phyloP scores from a whole-genome alignment of 2,329 filamentous ascomycete species.

The Penicillium expansum region DNA sequence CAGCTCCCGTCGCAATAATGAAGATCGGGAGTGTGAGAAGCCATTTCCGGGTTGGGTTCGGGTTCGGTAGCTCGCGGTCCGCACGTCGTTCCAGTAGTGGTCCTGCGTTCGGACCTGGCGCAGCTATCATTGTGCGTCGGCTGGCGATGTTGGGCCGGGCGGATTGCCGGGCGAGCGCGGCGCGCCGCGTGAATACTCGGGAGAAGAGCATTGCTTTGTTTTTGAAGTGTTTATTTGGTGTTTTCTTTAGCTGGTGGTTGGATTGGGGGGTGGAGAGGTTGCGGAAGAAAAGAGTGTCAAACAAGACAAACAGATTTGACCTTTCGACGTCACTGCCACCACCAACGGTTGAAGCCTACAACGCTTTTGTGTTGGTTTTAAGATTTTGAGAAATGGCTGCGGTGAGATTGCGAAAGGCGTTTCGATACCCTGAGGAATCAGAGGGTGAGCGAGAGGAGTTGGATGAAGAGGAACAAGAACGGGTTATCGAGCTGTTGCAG shows the following conservation, averaged over 20 bases:
- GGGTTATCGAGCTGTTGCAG: constrained; percentile 38
- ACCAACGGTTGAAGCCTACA: not conserved
- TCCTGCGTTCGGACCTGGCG: constrained; percentile 50
- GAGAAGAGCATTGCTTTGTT: constrained; percentile 11
- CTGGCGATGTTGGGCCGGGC: constrained; percentile 13
- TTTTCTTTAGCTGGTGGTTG: not conserved
- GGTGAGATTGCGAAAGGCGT: constrained; percentile 70
- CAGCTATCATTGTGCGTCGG: constrained; percentile 49
- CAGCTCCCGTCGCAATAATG: constrained; percentile 64
- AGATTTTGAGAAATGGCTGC: constrained; percentile 40
- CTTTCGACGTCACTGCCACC: constrained; percentile 5
- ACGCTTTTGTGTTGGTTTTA: constrained; percentile 4
- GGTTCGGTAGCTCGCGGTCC: constrained; percentile 52
- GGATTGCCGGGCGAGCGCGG: constrained; percentile 13
- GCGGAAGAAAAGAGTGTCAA: constrained; percentile 18
- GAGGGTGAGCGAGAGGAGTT: constrained; percentile 60
- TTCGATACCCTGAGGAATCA: constrained; percentile 68
- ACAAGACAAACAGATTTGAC: constrained; percentile 25
- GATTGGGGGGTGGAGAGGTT: constrained; percentile 6
- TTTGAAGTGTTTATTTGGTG: not conserved
- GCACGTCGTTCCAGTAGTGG: constrained; percentile 53
- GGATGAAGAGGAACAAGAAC: constrained; percentile 65
- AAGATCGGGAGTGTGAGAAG: constrained; percentile 77
- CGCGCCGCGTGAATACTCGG: constrained; percentile 16
- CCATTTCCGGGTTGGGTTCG: constrained; percentile 58